Base-by-base conservation (phyloP, 306 rosid genomes). In the Pueraria montana region DNA sequence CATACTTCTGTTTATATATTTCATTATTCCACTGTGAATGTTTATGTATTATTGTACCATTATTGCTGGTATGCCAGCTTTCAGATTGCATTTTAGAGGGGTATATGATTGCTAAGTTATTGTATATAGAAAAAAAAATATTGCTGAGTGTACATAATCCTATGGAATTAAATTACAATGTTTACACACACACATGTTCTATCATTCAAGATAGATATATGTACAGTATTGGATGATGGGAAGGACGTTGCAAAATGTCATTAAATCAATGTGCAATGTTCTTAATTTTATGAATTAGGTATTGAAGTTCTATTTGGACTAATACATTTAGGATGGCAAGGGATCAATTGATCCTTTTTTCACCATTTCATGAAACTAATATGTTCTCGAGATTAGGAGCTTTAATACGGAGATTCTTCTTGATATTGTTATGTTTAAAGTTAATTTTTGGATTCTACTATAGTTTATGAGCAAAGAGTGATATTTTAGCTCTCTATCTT, bases 1-100 rank as follows among this genome's bases (percentile, higher is more conserved):
- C 70, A 48, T 79, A 27, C 40, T 73, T 49, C 27, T 45, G 46
- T 82, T 55, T 76, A n/a, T 42, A 42, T 55, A 65, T 38, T 68
- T 59, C 34, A 21, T 32, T 45, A 14, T 58, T 83, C 78, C 17
- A 17, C 58, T 56, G 53, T 56, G 62, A 30, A 42, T 67, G 40
- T 46, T 16, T 27, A 14, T 21, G 24, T 56, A 21, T 30, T 40
- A 7, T 74, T 34, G 64, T 55, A 49, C 42, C 26, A 21, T 61
- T 72, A 16, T 21, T 48, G 49, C 76, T 64, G 11, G 48, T 65
- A 21, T 73, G 61, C 82, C 30, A 79, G 73, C 68, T 49, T 79
- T 74, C 64, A 32, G 26, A 50, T 24, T 66, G 38, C 50, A 56
- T 63, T 72, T 32, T 72, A 8, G 48, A 52, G 86, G 40, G 72